Percentiles rank a stretch among this genome's conserved stretches.
phyloP scores from a whole-genome alignment of 345 rosid species.

The Mercurialis annua region DNA sequence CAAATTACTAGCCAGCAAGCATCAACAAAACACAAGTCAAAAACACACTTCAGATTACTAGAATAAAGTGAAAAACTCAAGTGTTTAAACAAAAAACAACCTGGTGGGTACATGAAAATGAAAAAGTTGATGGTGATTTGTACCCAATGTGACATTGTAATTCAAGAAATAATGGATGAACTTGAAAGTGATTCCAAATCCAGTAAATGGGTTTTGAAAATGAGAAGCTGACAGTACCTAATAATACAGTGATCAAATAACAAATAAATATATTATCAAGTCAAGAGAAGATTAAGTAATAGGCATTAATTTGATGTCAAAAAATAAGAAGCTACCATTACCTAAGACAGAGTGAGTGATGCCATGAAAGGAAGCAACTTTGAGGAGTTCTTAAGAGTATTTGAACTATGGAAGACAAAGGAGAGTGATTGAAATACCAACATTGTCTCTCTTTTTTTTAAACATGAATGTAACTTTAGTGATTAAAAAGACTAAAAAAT shows the following conservation, averaged over 20 bases:
- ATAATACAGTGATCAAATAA: no score
- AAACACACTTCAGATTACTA: background rate
- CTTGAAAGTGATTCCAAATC: constrained; percentile 17
- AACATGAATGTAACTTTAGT: no score
- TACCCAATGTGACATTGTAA: constrained; percentile 4
- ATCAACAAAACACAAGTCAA: constrained; percentile 7
- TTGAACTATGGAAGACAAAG: background rate
- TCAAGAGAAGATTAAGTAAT: constrained; percentile 4
- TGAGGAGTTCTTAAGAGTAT: background rate
- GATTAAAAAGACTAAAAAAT: no score
- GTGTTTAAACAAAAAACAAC: background rate
- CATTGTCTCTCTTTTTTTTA: no score
- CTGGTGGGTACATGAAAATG: background rate
- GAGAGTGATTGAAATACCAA: no score
- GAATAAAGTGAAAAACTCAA: background rate
- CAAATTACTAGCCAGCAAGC: background rate
- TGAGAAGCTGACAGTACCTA: no score
- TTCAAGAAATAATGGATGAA: constrained; percentile 13
- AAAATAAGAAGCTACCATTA: constrained; percentile 7
- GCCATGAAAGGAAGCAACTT: background rate
- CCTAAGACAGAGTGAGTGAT: background rate
- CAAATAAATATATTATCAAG: constrained; percentile 17
- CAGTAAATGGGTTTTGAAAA: constrained; percentile 20
- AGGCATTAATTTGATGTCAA: background rate
- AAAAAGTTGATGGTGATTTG: constrained; percentile 2